phyloP scores from a whole-genome alignment of 257 asterid species.

The Gardenia jasminoides region DNA sequence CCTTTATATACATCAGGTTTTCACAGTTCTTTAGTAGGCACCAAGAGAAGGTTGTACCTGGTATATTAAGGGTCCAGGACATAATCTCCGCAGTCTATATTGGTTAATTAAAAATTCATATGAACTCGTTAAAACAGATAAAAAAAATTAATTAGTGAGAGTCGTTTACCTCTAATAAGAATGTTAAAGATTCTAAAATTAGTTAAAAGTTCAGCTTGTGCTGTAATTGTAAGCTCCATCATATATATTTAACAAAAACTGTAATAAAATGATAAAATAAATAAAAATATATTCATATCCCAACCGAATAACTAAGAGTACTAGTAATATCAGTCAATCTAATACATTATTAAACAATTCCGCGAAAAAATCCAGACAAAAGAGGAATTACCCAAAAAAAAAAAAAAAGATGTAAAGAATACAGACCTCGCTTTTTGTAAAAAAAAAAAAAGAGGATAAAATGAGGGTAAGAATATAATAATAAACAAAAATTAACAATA shows the following conservation, averaged over 20 bases:
- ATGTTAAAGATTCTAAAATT: too few species aligned
- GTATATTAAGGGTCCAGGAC: too few species aligned
- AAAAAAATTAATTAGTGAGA: too few species aligned
- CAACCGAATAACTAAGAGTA: not conserved
- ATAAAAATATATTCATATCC: not conserved
- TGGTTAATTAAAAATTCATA: too few species aligned
- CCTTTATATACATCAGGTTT: too few species aligned
- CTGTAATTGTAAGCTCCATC: not conserved
- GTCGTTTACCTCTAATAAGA: too few species aligned
- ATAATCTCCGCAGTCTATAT: too few species aligned
- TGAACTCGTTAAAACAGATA: too few species aligned
- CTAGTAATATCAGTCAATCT: not conserved
- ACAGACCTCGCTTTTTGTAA: not conserved
- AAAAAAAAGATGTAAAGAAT: constrained; percentile 21
- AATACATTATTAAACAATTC: constrained; percentile 19
- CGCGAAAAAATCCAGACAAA: not conserved
- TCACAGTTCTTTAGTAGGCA: too few species aligned
- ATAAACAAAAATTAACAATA: not conserved
- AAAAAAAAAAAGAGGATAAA: not conserved
- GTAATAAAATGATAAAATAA: not conserved
- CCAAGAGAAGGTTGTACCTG: too few species aligned
- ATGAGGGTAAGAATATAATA: not conserved
- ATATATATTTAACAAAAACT: not conserved
- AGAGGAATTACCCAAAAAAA: not conserved
- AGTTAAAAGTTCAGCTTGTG: too few species aligned